Conservation (phyloP, 2,329 filamentous ascomycete genomes). For the Talaromyces rugulosus region DNA sequence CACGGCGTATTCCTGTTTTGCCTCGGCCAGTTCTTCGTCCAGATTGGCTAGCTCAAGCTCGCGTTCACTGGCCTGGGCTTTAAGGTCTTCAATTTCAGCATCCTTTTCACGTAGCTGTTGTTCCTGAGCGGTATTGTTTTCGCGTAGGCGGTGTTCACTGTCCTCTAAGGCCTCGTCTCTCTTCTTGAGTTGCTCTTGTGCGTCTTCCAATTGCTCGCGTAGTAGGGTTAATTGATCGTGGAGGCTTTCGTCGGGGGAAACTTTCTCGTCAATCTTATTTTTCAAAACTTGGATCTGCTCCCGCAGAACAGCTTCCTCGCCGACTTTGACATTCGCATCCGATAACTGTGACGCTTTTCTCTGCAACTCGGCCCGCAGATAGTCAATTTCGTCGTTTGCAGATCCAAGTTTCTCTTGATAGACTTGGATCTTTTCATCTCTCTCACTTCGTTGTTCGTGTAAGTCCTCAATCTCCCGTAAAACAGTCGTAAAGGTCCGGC, state of each 20-base stretch:
- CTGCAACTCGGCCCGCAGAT: slow-evolving; percentile 36
- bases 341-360: slow-evolving; percentile 26
- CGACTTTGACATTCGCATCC: slow-evolving; percentile 21
- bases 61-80: slow-evolving; percentile 30
- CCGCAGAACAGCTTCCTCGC: slow-evolving; percentile 22
- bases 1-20: slow-evolving; percentile 28
- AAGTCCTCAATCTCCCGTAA: slow-evolving; percentile 29
- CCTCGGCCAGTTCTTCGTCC: slow-evolving; percentile 29
- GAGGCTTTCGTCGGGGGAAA: slow-evolving; percentile 21
- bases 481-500: slow-evolving; percentile 20
- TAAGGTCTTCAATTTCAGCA: slow-evolving; percentile 33
- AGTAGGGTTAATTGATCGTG: slow-evolving; percentile 29
- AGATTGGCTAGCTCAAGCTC: slow-evolving; percentile 32
- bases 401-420: slow-evolving; percentile 30
- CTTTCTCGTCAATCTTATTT: slow-evolving; percentile 21
- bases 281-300: slow-evolving; percentile 27
- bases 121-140: slow-evolving; percentile 29
- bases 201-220: slow-evolving; percentile 27
- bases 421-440: slow-evolving; percentile 31
- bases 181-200: slow-evolving; percentile 32
- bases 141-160: slow-evolving; percentile 27
- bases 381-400: slow-evolving; percentile 33
- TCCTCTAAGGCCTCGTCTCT: slow-evolving; percentile 32
- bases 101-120: slow-evolving; percentile 32
- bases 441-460: slow-evolving; percentile 26